Evolutionary conservation across 2,329 filamentous ascomycete genomes (phyloP).

Genomic region (Rhynchosporium agropyri): DNA sequence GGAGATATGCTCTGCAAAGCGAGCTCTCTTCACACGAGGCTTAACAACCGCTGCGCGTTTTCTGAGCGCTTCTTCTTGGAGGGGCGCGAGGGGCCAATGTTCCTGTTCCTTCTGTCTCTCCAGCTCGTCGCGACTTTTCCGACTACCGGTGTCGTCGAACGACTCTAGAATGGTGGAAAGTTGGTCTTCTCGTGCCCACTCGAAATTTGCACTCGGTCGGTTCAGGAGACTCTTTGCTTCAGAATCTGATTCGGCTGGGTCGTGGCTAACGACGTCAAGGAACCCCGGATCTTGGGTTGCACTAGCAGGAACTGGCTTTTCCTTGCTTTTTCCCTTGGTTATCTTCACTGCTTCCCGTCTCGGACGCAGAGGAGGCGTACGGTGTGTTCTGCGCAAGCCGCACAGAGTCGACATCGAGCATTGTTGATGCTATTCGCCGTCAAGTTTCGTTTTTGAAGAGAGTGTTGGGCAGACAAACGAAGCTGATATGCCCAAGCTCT

Average conservation of each 20-base stretch:
- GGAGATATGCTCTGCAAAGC: slow-evolving; percentile 22
- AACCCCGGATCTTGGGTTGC: slow-evolving; percentile 16
- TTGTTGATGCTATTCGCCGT: slow-evolving; percentile 12
- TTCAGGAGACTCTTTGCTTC: slow-evolving; percentile 13
- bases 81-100: not conserved
- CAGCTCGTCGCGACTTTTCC: slow-evolving; percentile 7
- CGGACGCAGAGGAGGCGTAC: slow-evolving; percentile 17
- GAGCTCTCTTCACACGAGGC: slow-evolving; percentile 21
- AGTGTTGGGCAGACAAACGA: slow-evolving; percentile 13
- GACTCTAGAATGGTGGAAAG: slow-evolving; percentile 35
- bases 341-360: slow-evolving; percentile 12
- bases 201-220: slow-evolving; percentile 13
- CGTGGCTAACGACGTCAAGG: slow-evolving; percentile 17
- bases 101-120: not conserved
- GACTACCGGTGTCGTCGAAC: slow-evolving; percentile 25
- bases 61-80: slow-evolving; percentile 14
- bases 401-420: slow-evolving; percentile 22
- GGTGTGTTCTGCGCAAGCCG: slow-evolving; percentile 18
- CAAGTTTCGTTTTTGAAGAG: not conserved
- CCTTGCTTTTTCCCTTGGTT: slow-evolving; percentile 21
- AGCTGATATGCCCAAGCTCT: slow-evolving; percentile 9
- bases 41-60: slow-evolving; percentile 1
- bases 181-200: slow-evolving; percentile 36
- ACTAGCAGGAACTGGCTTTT: slow-evolving; percentile 15
- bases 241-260: slow-evolving; percentile 5